These are phyloP conservation scores for Penicillium pancosmium DNA, from an alignment of 495 filamentous ascomycete genomes.

Conservation along the genomic window DNA sequence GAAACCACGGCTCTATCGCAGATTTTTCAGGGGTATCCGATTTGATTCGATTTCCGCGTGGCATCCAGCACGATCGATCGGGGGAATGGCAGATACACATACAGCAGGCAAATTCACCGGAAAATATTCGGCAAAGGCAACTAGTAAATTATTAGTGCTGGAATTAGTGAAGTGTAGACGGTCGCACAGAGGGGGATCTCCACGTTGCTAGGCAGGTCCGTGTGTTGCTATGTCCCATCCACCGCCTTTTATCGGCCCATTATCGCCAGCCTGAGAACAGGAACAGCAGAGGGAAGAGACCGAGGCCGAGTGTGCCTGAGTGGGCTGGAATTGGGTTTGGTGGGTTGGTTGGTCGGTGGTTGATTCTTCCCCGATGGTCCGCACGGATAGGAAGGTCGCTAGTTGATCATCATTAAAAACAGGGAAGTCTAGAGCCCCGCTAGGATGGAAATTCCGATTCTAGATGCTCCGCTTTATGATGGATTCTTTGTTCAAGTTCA, in stretches of 20 bases:
- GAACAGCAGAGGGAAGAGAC: background rate
- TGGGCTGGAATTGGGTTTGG: background rate
- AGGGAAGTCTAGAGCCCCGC: background rate
- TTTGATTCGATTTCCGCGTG: background rate
- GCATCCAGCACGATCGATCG: too few relatives aligned
- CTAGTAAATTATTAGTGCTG: background rate
- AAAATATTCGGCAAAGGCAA: too few relatives aligned
- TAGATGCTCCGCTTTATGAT: too few relatives aligned
- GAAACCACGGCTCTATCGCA: background rate
- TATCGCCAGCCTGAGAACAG: background rate
- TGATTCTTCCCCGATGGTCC: background rate
- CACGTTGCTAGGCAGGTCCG: background rate
- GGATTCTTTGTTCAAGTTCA: background rate
- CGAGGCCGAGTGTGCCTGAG: too few relatives aligned
- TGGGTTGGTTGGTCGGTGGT: background rate
- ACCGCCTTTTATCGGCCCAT: background rate
- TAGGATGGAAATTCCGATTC: background rate
- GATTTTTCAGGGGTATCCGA: constrained; percentile 4
- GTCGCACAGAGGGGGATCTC: background rate
- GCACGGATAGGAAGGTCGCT: background rate
- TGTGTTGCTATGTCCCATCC: background rate
- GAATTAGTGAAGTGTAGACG: background rate
- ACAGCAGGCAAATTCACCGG: background rate
- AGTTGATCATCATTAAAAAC: background rate
- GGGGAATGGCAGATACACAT: background rate